Base-by-base conservation (phyloP, 2,329 filamentous ascomycete species). In the Ascochyta lentis region DNA sequence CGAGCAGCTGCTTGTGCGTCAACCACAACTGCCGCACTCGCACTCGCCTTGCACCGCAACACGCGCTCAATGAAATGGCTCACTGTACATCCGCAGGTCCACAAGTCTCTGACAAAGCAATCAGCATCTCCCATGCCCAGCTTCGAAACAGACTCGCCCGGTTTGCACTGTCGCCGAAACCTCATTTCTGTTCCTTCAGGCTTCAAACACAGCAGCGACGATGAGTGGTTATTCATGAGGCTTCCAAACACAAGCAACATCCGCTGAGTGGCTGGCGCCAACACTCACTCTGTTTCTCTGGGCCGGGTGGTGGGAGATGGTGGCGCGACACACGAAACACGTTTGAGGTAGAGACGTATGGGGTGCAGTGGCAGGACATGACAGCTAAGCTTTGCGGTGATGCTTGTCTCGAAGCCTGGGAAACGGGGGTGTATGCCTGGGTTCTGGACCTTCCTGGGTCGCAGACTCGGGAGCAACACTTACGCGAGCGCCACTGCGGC, bases 331-430 rank as follows among this genome's bases (percentile, higher is more conserved):
- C 22, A 23, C 38, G 35, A 47, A 44, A 40, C 33, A 38, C 31
- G 29, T 50, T 23, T 55, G 41, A 48, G 29, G 49, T 33, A 49
- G 35, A 55, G 34, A 46, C 34, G 52, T 55, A 41, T 49, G 45
- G 39, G 12, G 38, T 34, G 23, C n/a, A 24, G 24, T 49, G 48
- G 22, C 38, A 46, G 39, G 48, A 48, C 37, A 41, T 57, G 52
- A 56, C 49, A 56, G 58, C 58, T 66, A 70, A 68, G 70, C 68
- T 64, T 72, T 61, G 59, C 56, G 35, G 48, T 51, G 47, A 53
- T 65, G 64, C 65, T 69, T 71, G 59, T 64, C 55, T 63, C 54
- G 58, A 60, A 42, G 55, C 58, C 60, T 56, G 53, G 63, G 60
- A 59, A 56, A 54, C 27, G 50, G 49, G 57, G 51, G 42, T 24